Base-by-base conservation (phyloP, 164 flowering plant genomes). In the Vitis rupestris region DNA sequence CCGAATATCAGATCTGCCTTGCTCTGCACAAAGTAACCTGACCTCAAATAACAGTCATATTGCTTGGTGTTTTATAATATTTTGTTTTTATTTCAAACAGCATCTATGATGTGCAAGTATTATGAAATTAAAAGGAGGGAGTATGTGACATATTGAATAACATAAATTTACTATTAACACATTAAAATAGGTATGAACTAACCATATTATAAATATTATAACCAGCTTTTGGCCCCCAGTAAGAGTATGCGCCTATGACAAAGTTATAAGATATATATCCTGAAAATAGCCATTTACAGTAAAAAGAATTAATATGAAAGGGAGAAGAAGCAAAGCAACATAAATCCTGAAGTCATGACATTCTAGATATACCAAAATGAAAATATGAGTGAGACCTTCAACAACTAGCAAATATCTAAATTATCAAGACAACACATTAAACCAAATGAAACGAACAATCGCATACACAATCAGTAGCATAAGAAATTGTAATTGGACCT, bases 151-250 rank as follows among this genome's bases (percentile, higher is more conserved):
- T 12, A 17, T 23, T n/a, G 8, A 23, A 19, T 65, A 9, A 64
- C 16, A 51, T 55, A 23, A 27, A 57, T 29, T 44, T 17, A 58
- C 11, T 48, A 59, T 47, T 27, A 37, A 13, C 29, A 47, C 3
- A 44, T 30, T 3, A 4, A 65, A 74, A 47, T 44, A 49, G 23
- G n/a, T 55, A 58, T 19, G 59, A 64, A 50, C 59, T 75, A 85
- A 92, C 98, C 98, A 94, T 94, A 54, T 92, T 81, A 74, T 94
- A 94, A 53, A 95, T 93, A 78, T 74, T 84, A 71, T 91, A 87
- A 48, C 99, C 99, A 75, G 97, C 98, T 85, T 95, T 95, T 10
- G 99, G 99, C 27, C 99, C 99, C 99, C 99, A 95, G 75, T 95
- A 95, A 16, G 99, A 95, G 80, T 95, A 95, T 50, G 99, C 97